Conservation (phyloP, 257 asterid species). For the Solanum rostratum region DNA sequence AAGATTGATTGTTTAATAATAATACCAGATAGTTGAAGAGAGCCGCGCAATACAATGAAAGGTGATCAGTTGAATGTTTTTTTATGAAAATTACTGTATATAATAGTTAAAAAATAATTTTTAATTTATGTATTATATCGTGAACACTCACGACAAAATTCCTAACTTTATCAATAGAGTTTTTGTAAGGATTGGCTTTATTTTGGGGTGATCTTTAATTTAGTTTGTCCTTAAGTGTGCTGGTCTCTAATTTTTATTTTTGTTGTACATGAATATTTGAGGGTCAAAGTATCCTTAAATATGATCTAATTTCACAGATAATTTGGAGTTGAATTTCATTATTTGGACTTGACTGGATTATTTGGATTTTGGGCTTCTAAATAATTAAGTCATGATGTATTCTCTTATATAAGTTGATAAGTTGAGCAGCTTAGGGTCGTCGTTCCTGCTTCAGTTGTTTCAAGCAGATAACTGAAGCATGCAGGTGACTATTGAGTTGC, state of each 20-base stretch:
- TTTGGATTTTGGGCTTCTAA: neutral
- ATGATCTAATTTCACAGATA: no score
- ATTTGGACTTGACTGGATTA: neutral
- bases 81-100: neutral
- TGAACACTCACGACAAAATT: neutral
- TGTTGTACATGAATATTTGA: neutral
- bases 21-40: neutral
- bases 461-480: no score
- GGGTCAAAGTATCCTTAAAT: no score
- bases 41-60: accelerated
- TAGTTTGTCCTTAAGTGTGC: no score
- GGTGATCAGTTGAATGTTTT: neutral
- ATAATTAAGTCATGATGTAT: neutral
- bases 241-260: neutral
- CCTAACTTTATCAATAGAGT: neutral
- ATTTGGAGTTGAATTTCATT: neutral
- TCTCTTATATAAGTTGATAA: no score
- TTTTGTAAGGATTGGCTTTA: neutral
- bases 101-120: neutral
- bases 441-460: no score
- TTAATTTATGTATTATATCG: neutral
- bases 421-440: no score
- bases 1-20: no score
- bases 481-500: no score
- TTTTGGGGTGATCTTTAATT: neutral